Percentiles rank a stretch among this genome's conserved stretches.
Conservation (phyloP, 1,284 basidiomycete genomes). For the Marasmius fiardii region DNA sequence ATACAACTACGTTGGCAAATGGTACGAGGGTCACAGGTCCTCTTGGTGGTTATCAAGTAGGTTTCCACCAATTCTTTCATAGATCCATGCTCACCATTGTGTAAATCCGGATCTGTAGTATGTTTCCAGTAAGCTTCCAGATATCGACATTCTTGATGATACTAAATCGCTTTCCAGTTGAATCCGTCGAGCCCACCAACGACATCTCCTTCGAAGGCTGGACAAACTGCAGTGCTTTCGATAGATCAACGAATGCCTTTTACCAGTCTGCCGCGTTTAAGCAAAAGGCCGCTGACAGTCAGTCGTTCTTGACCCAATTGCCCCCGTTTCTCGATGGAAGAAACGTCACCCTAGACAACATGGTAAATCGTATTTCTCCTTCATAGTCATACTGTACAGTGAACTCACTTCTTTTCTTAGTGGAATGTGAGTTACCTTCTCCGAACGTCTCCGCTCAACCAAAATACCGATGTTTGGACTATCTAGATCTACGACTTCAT, state of each 20-base stretch:
- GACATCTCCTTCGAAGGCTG: constrained; percentile 40
- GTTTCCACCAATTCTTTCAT: constrained; percentile 10
- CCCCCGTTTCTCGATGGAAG: constrained; percentile 15
- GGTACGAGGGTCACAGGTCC: constrained; percentile 67
- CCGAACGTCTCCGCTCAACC: not conserved
- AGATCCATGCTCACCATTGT: not conserved
- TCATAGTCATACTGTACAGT: too few relatives aligned
- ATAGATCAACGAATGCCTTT: constrained; percentile 44
- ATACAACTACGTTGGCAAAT: constrained; percentile 66
- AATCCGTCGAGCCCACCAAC: constrained; percentile 31
- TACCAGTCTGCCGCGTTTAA: constrained; percentile 56
- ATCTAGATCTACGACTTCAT: constrained; percentile 71
- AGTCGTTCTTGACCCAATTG: constrained; percentile 54
- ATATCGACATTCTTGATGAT: not conserved
- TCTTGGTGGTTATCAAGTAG: constrained; percentile 68
- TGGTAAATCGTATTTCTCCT: constrained; percentile 35
- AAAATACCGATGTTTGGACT: not conserved
- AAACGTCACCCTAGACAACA: constrained; percentile 57
- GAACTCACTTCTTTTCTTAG: constrained; percentile 28
- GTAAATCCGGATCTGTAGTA: not conserved
- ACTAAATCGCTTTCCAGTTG: not conserved
- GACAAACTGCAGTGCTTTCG: constrained; percentile 41
- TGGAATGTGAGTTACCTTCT: constrained; percentile 50
- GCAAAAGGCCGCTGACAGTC: constrained; percentile 42
- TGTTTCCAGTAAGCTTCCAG: not conserved